phyloP scores from a whole-genome alignment of 2,329 filamentous ascomycete species.

The Cladorrhinum sp. region DNA sequence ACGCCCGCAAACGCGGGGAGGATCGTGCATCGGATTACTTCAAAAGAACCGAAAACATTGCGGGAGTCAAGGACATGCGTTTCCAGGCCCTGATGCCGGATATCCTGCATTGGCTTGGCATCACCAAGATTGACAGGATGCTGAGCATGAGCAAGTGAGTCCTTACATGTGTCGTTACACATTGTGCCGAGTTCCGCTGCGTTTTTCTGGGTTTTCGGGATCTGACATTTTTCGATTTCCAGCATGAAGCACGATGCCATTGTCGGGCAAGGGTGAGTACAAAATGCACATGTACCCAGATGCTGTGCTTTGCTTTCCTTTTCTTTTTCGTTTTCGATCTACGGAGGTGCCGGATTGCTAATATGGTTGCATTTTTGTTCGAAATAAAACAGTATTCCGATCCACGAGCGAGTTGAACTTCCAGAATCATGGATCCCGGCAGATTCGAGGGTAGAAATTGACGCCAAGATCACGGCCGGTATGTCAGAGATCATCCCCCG shows the following conservation, averaged over 20 bases:
- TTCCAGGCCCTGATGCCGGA: constrained; percentile 99
- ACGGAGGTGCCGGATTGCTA: neutral
- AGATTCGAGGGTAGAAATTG: constrained; percentile 96
- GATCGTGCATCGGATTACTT: constrained; percentile 91
- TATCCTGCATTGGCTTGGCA: constrained; percentile 95
- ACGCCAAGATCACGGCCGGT: constrained; percentile 97
- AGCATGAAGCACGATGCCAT: constrained; percentile 92
- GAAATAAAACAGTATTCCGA: constrained; percentile 61
- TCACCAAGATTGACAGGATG: constrained; percentile 98
- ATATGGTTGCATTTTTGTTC: neutral
- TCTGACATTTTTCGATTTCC: constrained; percentile 26
- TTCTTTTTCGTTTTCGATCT: no score
- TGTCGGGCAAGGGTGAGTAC: constrained; percentile 68
- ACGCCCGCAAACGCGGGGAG: constrained; percentile 74
- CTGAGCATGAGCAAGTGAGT: constrained; percentile 93
- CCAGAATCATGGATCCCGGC: constrained; percentile 91
- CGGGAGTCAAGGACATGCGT: constrained; percentile 93
- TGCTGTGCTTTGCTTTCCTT: neutral
- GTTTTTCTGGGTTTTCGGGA: constrained; percentile 12
- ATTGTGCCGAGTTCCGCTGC: neutral
- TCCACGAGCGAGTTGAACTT: constrained; percentile 85
- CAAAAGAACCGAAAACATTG: constrained; percentile 95
- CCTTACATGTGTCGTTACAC: neutral
- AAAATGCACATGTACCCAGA: neutral
- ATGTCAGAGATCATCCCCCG: constrained; percentile 35